Base-by-base conservation (phyloP, 495 filamentous ascomycete species). In the Xylaria cubensis region DNA sequence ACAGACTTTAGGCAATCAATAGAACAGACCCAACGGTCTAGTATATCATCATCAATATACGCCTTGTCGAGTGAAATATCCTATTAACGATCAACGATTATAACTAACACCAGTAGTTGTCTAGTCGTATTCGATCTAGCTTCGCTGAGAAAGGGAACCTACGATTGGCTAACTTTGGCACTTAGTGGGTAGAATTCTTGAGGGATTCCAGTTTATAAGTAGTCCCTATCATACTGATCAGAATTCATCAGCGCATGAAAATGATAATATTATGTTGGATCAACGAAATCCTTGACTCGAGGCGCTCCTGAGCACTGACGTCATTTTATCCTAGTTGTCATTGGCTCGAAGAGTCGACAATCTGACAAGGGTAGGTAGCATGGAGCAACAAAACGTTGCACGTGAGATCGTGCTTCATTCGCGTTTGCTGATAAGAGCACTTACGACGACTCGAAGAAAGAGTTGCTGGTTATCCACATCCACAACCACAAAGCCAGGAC, bases 21-120 rank as follows among this genome's bases (percentile, higher is more conserved):
- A 74, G 26, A 67, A 73, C 9, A 76, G 76, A 68, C 75, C 73
- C 67, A 59, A 29, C 50, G 73, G 77, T 76, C 76, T 68, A 46
- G 48, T 79, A 76, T 79, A 78, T 75, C 77, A 64, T 74, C 77
- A 74, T 41, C 39, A 29, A 44, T 15, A 10, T 46, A 19, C 21
- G 24, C 4, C 21, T 64, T 17, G 39, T 9, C 19, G 21, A 26
- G 61, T 64, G 39, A 42, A 42, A 26, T 17, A 9, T 59, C 4
- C 34, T 13, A 4, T 6, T 4, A 21, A 56, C 12, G 8, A 56
- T 56, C 1, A 32, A 42, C 39, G 39, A 42, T 42, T 13, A 39
- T 29, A 63, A 63, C 12, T 55, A 13, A 10, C 24, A 26, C 51
- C 21, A 8, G 50, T 24, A n/a, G 9, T 26, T 53, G n/a, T 17